Percentiles rank a stretch among this genome's conserved stretches.
Conservation (phyloP, 1,284 basidiomycete species). For the Hypsizygus ulmarius region DNA sequence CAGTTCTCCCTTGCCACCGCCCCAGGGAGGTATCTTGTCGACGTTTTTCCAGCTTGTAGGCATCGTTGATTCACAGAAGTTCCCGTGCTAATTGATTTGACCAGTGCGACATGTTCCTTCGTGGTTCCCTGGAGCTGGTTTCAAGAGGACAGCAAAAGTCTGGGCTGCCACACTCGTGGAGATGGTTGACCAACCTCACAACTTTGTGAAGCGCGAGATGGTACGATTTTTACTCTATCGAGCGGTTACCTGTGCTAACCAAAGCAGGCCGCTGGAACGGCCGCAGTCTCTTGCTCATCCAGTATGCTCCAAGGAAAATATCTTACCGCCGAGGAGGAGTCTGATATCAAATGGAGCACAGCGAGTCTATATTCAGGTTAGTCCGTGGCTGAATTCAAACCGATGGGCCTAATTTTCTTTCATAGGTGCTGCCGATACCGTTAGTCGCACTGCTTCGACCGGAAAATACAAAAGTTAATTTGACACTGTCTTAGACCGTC, state of each 20-base stretch:
- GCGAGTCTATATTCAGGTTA: constrained; percentile 59
- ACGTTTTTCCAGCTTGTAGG: constrained; percentile 54
- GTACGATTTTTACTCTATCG: constrained; percentile 31
- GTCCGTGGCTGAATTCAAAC: constrained; percentile 7
- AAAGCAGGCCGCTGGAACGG: constrained; percentile 48
- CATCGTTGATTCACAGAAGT: constrained; percentile 7
- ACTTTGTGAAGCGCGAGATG: constrained; percentile 60
- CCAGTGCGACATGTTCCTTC: constrained; percentile 56
- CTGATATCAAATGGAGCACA: constrained; percentile 57
- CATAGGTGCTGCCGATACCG: constrained; percentile 49
- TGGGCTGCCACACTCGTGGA: constrained; percentile 50
- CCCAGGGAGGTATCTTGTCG: constrained; percentile 59
- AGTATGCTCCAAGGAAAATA: constrained; percentile 46
- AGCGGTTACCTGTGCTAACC: constrained; percentile 8
- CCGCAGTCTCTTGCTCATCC: constrained; percentile 50
- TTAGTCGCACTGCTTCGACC: constrained; percentile 24
- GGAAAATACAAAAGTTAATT: neutral
- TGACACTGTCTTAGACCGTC: constrained; percentile 38
- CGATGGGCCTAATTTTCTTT: constrained; percentile 7
- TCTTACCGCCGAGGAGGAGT: constrained; percentile 47
- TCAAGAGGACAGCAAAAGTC: constrained; percentile 48
- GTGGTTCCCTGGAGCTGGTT: constrained; percentile 65
- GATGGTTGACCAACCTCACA: constrained; percentile 54
- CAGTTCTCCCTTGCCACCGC: constrained; percentile 58
- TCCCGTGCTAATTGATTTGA: constrained; percentile 5